These are phyloP conservation scores for Coccinonectria pachysandricola DNA, from an alignment of 2,329 filamentous ascomycete genomes.

Conservation along the genomic window DNA sequence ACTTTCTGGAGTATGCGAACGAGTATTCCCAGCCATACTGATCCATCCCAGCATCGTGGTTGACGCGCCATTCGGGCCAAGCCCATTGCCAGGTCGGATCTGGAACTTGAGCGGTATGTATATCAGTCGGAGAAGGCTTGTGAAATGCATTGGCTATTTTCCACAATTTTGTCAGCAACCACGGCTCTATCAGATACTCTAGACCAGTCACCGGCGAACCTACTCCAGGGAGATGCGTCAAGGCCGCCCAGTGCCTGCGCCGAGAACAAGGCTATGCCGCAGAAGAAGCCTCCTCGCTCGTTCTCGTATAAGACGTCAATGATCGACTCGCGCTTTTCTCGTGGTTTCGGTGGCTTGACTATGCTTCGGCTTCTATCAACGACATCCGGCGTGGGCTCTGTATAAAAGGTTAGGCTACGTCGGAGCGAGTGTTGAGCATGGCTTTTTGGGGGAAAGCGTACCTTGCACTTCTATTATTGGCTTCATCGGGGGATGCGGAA, in stretches of 20 bases:
- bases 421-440: background rate
- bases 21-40: slow-evolving; percentile 96
- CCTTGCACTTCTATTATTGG: slow-evolving; percentile 27
- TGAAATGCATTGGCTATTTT: slow-evolving; percentile 49
- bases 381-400: slow-evolving; percentile 22
- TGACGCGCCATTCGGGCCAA: slow-evolving; percentile 55
- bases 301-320: slow-evolving; percentile 95
- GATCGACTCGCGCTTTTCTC: slow-evolving; percentile 39
- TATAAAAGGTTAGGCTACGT: slow-evolving; percentile 7
- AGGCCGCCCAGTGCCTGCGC: slow-evolving; percentile 73
- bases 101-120: slow-evolving; percentile 80
- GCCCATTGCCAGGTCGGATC: slow-evolving; percentile 94
- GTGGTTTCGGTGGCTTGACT: slow-evolving; percentile 24
- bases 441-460: slow-evolving; percentile 2
- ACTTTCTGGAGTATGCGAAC: slow-evolving; percentile 66
- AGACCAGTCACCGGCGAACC: slow-evolving; percentile 9
- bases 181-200: no score
- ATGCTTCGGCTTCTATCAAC: slow-evolving; percentile 18
- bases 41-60: slow-evolving; percentile 65
- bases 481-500: slow-evolving; percentile 13
- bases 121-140: slow-evolving; percentile 52
- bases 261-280: slow-evolving; percentile 84
- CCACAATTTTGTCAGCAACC: no score
- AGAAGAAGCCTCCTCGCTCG: slow-evolving; percentile 81
- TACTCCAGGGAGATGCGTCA: slow-evolving; percentile 74